Base-by-base conservation (phyloP, 1,284 basidiomycete species). In the Fistulinella staudtii region DNA sequence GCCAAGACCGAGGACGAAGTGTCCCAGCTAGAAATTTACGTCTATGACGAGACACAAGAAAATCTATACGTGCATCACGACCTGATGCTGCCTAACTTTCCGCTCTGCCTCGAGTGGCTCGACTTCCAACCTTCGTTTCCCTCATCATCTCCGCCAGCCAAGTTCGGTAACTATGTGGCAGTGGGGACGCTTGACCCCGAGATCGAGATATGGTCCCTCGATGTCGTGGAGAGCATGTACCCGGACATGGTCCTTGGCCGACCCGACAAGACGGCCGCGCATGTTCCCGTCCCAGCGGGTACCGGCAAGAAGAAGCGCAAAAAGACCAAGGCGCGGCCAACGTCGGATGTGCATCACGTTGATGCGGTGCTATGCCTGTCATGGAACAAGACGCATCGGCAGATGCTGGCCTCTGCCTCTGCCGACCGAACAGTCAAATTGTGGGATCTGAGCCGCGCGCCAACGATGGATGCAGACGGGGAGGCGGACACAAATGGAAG, bases 51-150 rank as follows among this genome's bases (percentile, higher is more conserved):
- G 58, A 75, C 80, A 1, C 76, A 91, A 71, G 92, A 95, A 63
- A 93, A 93, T 61, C 79, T 99, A 24, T 99, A 95, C 64, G 89
- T 91, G 22, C 96, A 99, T 65, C 96, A 99, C 70, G 96, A 99
- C 66, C 79, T 98, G 59, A 91, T 99, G 83, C 80, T 99, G 14
- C 95, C 95, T 46, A 89, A 92, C 48, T 96, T 98, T 71, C 96
- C 96, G 4, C 85, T 99, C 47, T 98, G 95, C 59, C 85, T 99
- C 47, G 96, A 99, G 76, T 99, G 96, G 96, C 85, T 99, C 52
- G 92, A 99, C 67, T 98, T 93, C 65, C 78, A 85, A 10, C 89
- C 92, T 17, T 72, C 79, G 14, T 74, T 70, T 5, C 56, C 68
- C 11, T 54, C 66, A 8, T 36, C 45, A 13, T 41, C 29, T 27